Base-by-base conservation (phyloP, 805 yeast genomes). In the Wickerhamiella azymoides region DNA sequence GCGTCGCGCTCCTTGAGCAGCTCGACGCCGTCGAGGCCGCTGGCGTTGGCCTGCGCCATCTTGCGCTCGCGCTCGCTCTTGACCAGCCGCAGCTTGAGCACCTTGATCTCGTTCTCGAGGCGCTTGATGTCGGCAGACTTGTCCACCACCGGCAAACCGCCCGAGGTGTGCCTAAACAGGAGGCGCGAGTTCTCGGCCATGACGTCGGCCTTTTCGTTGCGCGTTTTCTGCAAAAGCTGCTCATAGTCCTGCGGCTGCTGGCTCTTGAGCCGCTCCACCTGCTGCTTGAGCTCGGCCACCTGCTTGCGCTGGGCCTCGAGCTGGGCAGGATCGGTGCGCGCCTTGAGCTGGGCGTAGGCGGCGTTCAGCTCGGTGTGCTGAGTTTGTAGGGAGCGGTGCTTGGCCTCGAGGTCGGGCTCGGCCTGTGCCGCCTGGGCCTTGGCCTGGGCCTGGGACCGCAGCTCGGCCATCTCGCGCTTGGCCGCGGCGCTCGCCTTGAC, bases 31-130 rank as follows among this genome's bases (percentile, higher is more conserved):
- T 54, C 49, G 11, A 25, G 13, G 24, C 39, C 42, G n/a, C 10
- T 16, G 3, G 37, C 40, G 10, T 33, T 28, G 18, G 46, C 18
- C 18, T 13, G 28, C 8, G 37, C 37, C 21, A 45, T 24, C 43
- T 54, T 54, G 21, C 57, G 51, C 10, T 49, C 53, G 24, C 54
- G 57, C 45, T 63, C 65, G 18, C 59, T 48, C 33, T 60, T 59
- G 36, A 56, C 60, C 13, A 62, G 54, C 38, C 53, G 49, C 17
- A 54, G 57, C 44, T 57, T 52, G 32, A 63, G 49, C 21, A 61
- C 60, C 24, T 61, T 61, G 28, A 62, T 43, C 40, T 63, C 64
- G 24, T 57, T 49, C 33, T 48, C 48, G 16, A 57, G 46, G 17
- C 49, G 51, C 44, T 52, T 54, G 19, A 47, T 47, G 21, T 45